Base-by-base conservation (phyloP, 2,329 filamentous ascomycete genomes). In the Teratosphaeria destructans region DNA sequence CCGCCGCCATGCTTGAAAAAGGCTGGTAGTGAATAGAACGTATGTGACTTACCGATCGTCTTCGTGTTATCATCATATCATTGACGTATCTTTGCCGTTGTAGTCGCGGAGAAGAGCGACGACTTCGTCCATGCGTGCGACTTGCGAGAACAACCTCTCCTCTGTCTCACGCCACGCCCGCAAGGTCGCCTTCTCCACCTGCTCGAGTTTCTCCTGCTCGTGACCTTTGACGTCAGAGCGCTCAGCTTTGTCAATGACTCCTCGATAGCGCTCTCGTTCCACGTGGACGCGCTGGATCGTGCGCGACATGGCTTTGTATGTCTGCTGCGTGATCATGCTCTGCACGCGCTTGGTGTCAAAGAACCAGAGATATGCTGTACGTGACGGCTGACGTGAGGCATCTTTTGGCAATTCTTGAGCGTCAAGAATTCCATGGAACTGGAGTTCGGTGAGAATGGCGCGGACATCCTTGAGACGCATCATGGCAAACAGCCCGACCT, bases 321-420 rank as follows among this genome's bases (percentile, higher is more conserved):
- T 84, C 61, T 90, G 87, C 63, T 95, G 87, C 11, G 96, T 75
- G 1, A 95, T 77, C 62, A 87, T 82, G 23, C 82, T 80, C 55
- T 86, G 79, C 6, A 88, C 86, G 54, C 88, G 83, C 54, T 90
- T 84, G 11, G 82, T 78, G 70, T 97, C 92, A 73, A 90, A 95
- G 78, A 85, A 96, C 86, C 92, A 96, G 59, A 97, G 83, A 72
- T 92, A 97, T 27, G 96, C 82, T 0, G 91, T 95, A 57, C 90
- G 85, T 63, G 86, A 89, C 0, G 92, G 89, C 67, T 88, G 83
- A 37, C 91, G 86, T 62, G 86, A 87, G 64, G 87, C 87, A 68
- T 97, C 93, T 65, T 89, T 89, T 0, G 94, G 94, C 0, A 99
- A 87, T 76, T 99, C 94, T 73, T 99, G 94, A 5, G 95, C 84